Conservation (phyloP, 371 early-diverging fungal genomes). For the Lichtheimia corymbifera region DNA sequence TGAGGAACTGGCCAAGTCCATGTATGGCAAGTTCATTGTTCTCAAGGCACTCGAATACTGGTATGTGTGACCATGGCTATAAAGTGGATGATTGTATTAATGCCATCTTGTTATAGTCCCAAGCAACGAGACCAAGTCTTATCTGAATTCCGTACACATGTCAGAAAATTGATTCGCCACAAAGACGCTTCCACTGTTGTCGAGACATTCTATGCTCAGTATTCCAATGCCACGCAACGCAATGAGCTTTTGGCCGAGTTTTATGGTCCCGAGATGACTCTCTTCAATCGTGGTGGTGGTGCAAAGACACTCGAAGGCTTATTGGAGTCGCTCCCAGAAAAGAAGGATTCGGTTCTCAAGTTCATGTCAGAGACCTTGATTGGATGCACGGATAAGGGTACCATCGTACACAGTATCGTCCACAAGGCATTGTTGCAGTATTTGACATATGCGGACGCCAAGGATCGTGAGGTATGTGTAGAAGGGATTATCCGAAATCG, state of each 20-base stretch:
- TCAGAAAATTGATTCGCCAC: slow-evolving; percentile 78
- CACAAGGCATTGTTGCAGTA: slow-evolving; percentile 89
- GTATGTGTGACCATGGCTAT: slow-evolving; percentile 25
- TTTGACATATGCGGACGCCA: slow-evolving; percentile 62
- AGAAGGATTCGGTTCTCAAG: slow-evolving; percentile 75
- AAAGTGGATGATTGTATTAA: background rate
- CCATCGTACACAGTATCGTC: slow-evolving; percentile 81
- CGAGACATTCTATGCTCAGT: slow-evolving; percentile 85
- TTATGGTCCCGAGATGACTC: slow-evolving; percentile 89
- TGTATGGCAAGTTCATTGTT: slow-evolving; percentile 91
- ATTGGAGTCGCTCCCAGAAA: slow-evolving; percentile 68
- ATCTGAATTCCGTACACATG: slow-evolving; percentile 80
- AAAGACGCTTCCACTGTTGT: slow-evolving; percentile 82
- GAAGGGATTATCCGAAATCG: too few relatives aligned
- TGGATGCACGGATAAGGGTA: slow-evolving; percentile 83
- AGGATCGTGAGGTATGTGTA: slow-evolving; percentile 54
- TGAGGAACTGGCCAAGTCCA: slow-evolving; percentile 72
- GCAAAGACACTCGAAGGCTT: slow-evolving; percentile 67
- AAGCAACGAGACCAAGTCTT: slow-evolving; percentile 74
- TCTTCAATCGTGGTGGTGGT: slow-evolving; percentile 60
- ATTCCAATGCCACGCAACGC: slow-evolving; percentile 78
- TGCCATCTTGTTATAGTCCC: slow-evolving; percentile 45
- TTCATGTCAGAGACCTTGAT: slow-evolving; percentile 70
- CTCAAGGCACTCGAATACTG: slow-evolving; percentile 84
- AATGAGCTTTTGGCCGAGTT: slow-evolving; percentile 85